These are phyloP conservation scores for Tetradesmus obliquus DNA, from an alignment of 139 green algal species.

Conservation along the genomic window DNA sequence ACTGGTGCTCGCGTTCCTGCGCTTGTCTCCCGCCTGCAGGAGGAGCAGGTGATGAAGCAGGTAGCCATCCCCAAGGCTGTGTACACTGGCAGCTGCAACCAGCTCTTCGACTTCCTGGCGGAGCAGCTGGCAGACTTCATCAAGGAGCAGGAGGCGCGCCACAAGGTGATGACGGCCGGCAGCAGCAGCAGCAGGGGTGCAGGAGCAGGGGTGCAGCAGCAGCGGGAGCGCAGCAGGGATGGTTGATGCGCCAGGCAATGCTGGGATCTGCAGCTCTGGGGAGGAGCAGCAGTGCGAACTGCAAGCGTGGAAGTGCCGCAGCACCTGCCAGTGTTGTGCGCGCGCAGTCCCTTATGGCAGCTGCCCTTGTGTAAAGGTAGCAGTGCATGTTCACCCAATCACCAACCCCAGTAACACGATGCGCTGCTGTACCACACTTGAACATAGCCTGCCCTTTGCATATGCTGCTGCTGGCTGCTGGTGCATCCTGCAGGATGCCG, in stretches of 20 bases:
- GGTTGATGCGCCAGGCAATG: too few species aligned
- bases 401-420: too few species aligned
- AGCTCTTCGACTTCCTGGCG: slow-evolving; percentile 86
- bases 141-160: slow-evolving; percentile 35
- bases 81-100: slow-evolving; percentile 57
- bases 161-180: not conserved
- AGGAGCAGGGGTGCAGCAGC: not conserved
- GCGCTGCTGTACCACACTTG: too few species aligned
- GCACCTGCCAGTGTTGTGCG: too few species aligned
- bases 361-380: not conserved
- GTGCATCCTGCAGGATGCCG: not conserved
- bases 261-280: too few species aligned
- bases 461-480: not conserved
- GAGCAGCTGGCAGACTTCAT: slow-evolving; percentile 57
- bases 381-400: too few species aligned
- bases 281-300: too few species aligned
- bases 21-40: slow-evolving; percentile 29
- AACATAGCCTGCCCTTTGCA: too few species aligned
- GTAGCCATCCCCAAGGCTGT: slow-evolving; percentile 65
- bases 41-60: slow-evolving; percentile 60
- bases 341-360: not conserved
- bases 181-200: not conserved
- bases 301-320: too few species aligned
- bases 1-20: not conserved
- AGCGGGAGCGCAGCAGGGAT: not conserved